Conservation (phyloP, 352 stramenopile species). For the Globisporangium uncinulatum region DNA sequence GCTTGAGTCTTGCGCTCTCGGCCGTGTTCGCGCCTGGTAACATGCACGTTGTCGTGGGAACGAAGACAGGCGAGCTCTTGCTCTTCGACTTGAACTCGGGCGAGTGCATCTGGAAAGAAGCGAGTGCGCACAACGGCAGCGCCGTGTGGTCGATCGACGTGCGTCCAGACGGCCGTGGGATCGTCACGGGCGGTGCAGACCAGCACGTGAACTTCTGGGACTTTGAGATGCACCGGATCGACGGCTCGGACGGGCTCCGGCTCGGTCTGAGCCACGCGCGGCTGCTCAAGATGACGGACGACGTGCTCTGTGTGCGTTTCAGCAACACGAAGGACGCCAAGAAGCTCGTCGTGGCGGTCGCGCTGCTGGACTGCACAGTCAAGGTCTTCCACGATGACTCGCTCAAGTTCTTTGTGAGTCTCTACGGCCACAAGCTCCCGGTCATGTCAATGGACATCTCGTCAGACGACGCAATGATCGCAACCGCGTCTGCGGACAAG, state of each 20-base stretch:
- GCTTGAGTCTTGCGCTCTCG: constrained; percentile 87
- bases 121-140: constrained; percentile 87
- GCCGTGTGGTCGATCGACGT: constrained; percentile 98
- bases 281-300: constrained; percentile 98
- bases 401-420: constrained; percentile 98
- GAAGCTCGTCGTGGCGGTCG: constrained; percentile 87
- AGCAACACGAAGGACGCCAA: constrained; percentile 90
- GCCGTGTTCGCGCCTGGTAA: constrained; percentile 95
- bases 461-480: constrained; percentile 96
- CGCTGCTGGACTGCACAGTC: constrained; percentile 95
- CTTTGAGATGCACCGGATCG: constrained; percentile 87
- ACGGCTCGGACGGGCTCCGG: constrained; percentile 54
- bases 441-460: constrained; percentile 98
- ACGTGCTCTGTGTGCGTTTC: constrained; percentile 97
- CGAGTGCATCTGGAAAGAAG: constrained; percentile 89
- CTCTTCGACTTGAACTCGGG: constrained; percentile 95
- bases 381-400: constrained; percentile 99
- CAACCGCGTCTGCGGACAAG: constrained; percentile 97
- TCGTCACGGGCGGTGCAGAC: constrained; percentile 96
- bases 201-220: constrained; percentile 99
- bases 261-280: constrained; percentile 92
- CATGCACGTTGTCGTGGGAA: constrained; percentile 96
- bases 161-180: constrained; percentile 83
- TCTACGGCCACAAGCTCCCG: constrained; percentile 99
- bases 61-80: constrained; percentile 93